Conservation (phyloP, 1,284 basidiomycete genomes). For the Malassezia psittaci region DNA sequence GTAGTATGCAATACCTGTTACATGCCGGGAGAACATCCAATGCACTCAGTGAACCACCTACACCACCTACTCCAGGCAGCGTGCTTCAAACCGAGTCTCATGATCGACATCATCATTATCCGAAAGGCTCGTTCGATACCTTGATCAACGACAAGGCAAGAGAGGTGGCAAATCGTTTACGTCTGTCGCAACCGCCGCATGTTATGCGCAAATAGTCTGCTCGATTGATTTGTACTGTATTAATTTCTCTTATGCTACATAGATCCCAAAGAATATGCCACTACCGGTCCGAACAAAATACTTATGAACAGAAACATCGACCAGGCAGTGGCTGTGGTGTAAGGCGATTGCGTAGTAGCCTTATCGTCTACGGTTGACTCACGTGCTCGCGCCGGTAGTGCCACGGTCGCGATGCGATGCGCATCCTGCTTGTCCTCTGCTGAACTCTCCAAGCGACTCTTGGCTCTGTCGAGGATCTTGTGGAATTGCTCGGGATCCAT, state of each 20-base stretch:
- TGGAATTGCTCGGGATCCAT: conserved; percentile 53
- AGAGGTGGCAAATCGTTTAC: conserved; percentile 1
- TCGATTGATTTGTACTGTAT: too few species aligned
- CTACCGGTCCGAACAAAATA: conserved; percentile 7
- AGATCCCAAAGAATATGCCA: conserved; percentile 3
- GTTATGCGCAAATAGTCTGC: background rate
- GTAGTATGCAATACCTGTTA: conserved; percentile 50
- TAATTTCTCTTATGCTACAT: background rate
- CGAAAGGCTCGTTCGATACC: background rate
- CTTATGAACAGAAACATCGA: conserved; percentile 5
- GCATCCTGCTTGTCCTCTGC: conserved; percentile 3
- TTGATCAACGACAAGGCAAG: conserved; percentile 4
- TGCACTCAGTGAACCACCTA: background rate
- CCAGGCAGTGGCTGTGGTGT: conserved; percentile 10
- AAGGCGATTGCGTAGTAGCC: background rate
- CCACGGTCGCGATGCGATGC: conserved; percentile 15
- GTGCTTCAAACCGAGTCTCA: too few species aligned
- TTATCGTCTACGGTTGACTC: background rate
- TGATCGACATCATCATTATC: background rate
- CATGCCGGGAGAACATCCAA: conserved; percentile 21
- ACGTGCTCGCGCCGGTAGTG: conserved; percentile 1
- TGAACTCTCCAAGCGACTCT: conserved; percentile 18
- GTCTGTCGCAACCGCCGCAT: background rate
- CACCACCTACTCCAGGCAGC: background rate
- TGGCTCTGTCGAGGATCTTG: conserved; percentile 21